Evolutionary conservation across 495 filamentous ascomycete species (phyloP).

Genomic region (Amphirosellinia nigrospora): DNA sequence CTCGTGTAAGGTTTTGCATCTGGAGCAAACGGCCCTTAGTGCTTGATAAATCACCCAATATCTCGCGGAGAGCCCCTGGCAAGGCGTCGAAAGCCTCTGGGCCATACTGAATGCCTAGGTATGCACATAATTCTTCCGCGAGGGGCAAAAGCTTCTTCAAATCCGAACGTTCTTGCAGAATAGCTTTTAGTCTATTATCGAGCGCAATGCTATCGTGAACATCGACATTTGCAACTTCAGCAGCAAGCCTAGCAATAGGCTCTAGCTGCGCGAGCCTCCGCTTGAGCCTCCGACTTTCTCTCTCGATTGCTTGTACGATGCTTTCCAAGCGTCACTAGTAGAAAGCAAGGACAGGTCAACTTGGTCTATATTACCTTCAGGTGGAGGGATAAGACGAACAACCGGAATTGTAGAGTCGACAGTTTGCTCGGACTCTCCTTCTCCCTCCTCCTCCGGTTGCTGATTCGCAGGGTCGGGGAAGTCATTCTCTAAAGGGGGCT

Average conservation of each 20-base stretch:
- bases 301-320: conserved; percentile 18
- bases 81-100: background rate
- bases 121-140: conserved; percentile 27
- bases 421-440: background rate
- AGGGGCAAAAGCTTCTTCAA: conserved; percentile 31
- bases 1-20: background rate
- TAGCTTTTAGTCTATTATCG: conserved; percentile 14
- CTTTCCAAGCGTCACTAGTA: conserved; percentile 23
- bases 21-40: background rate
- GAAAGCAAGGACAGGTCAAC: background rate
- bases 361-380: background rate
- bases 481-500: too few relatives aligned
- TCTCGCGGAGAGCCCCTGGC: background rate
- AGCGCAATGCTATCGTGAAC: conserved; percentile 14
- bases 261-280: background rate
- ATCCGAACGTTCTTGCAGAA: conserved; percentile 30
- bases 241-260: conserved; percentile 27
- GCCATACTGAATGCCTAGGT: conserved; percentile 22
- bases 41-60: background rate
- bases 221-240: conserved; percentile 30
- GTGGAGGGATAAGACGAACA: conserved; percentile 8
- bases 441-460: background rate
- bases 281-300: conserved; percentile 19
- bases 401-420: background rate
- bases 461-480: background rate